Base-by-base conservation (phyloP, 2,329 filamentous ascomycete genomes). In the Curvularia eragrostidis region DNA sequence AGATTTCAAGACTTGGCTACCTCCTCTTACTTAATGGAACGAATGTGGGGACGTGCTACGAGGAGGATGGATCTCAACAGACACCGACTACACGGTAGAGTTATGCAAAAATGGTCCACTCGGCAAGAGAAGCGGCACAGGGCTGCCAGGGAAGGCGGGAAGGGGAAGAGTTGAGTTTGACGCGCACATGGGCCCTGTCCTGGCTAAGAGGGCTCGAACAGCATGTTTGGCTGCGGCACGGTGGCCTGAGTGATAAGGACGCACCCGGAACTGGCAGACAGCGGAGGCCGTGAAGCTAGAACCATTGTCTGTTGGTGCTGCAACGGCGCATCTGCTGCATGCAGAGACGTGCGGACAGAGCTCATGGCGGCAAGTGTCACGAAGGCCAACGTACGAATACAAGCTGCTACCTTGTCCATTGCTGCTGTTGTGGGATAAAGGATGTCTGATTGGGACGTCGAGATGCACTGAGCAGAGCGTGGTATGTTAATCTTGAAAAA, bases 361-460 rank as follows among this genome's bases (percentile, higher is more conserved):
- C 59, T 63, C 64, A 66, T 66, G 60, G 58, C 61, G 62, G 55
- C 58, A 58, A 65, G 68, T 75, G 65, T 69, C 68, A 73, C 72
- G 64, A 69, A 30, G 42, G 54, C 62, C 52, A 67, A 68, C 70
- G 69, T 54, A 61, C 69, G 60, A 51, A 66, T 68, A 74, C 69
- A 72, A 64, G 69, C 67, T 74, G 68, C 67, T 69, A 75, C 71
- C 62, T 60, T 70, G 69, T 68, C 69, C 66, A 61, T 61, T 51
- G 54, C 54, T 41, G 56, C 57, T 41, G 28, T 43, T 23, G 36
- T 34, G 13, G 39, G 19, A 30, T 21, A 8, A 30, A 24, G 28
- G 19, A 26, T 8, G 12, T 26, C 38, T 54, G 48, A 54, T 39
- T 51, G 58, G 48, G 34, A 34, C 28, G n/a, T 30, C 28, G 13